A percentile compares a stretch with the other conserved stretches of the same genome.
Evolutionary conservation across 352 stramenopile genomes (phyloP).

Genomic region (Ophiocytium majus): DNA sequence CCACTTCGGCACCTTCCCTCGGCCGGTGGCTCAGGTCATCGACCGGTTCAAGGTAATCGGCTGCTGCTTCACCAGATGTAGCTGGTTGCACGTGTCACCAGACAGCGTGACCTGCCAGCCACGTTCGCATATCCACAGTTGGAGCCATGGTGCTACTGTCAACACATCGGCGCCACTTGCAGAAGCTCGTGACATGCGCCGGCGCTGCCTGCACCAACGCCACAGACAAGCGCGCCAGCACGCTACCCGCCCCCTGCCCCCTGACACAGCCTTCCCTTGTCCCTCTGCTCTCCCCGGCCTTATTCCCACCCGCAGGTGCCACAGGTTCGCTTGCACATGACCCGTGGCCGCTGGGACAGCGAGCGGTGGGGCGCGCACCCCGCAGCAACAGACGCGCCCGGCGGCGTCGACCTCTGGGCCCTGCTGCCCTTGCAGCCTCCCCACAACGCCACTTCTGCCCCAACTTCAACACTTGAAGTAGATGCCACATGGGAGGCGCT

Average conservation of each 20-base stretch:
- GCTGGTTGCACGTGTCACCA: no score
- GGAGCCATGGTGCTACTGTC: no score
- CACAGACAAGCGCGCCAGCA: no score
- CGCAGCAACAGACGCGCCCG: constrained; percentile 16
- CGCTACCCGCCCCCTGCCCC: not conserved
- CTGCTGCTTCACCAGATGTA: no score
- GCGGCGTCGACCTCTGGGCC: constrained; percentile 43
- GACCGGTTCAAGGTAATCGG: constrained; percentile 47
- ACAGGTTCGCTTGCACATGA: constrained; percentile 34
- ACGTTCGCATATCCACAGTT: no score
- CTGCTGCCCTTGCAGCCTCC: no score
- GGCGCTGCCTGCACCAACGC: no score
- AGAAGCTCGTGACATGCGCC: no score
- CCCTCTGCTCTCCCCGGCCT: not conserved
- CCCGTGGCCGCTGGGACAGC: constrained; percentile 38
- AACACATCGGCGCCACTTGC: no score
- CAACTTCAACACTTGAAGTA: no score
- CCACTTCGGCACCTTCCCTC: constrained; percentile 44
- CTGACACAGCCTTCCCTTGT: not conserved
- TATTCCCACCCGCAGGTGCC: constrained; percentile 25
- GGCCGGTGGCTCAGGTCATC: constrained; percentile 26
- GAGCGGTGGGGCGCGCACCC: constrained; percentile 21
- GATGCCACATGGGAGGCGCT: constrained; percentile 37
- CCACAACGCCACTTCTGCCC: no score
- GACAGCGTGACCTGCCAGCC: no score